Conservation (phyloP, 352 stramenopile genomes). For the Thraustochytrium aureum region DNA sequence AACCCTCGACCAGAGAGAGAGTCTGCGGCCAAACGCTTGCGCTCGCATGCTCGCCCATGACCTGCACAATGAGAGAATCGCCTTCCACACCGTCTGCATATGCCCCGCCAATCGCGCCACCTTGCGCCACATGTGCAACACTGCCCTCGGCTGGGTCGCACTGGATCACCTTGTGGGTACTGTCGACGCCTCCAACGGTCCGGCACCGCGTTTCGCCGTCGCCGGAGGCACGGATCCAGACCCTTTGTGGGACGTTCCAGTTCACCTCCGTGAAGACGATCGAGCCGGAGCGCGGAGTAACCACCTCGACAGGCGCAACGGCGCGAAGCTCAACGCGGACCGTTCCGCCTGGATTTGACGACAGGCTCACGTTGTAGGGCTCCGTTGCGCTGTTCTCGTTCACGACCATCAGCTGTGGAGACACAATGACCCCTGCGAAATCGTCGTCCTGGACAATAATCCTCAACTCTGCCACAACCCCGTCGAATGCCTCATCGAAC, state of each 20-base stretch:
- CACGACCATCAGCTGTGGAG: neutral
- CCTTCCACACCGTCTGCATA: neutral
- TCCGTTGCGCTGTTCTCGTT: conserved; percentile 28
- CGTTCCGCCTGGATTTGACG: neutral
- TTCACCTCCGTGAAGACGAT: conserved; percentile 19
- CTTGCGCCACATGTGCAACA: neutral
- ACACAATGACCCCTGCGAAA: conserved; percentile 12
- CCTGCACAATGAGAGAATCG: neutral
- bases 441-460: conserved; percentile 21
- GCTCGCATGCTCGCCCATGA: conserved; percentile 16
- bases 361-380: conserved; percentile 27
- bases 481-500: neutral
- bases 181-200: neutral
- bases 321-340: conserved; percentile 24
- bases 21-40: conserved; percentile 7
- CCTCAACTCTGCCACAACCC: neutral
- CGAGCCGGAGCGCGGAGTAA: neutral
- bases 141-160: conserved; percentile 5
- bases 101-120: neutral
- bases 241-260: conserved; percentile 40
- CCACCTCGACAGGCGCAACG: conserved; percentile 13
- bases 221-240: conserved; percentile 15
- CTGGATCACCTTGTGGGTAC: neutral
- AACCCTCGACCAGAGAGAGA: neutral
- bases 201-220: neutral